Base-by-base conservation (phyloP, 2,329 filamentous ascomycete species). In the Diaporthe citri region DNA sequence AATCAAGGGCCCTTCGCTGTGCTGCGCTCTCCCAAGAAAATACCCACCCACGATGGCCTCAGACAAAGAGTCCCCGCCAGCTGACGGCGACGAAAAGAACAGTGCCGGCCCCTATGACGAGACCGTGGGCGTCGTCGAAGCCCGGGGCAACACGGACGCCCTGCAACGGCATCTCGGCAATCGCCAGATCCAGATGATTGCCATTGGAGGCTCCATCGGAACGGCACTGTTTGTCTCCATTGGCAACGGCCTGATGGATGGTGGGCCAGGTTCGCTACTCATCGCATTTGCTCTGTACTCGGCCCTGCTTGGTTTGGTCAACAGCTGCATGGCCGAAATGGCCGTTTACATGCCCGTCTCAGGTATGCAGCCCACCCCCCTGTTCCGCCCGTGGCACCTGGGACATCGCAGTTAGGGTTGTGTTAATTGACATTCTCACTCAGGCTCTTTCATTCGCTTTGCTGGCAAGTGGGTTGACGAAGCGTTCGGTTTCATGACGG, bases 251-350 rank as follows among this genome's bases (percentile, higher is more conserved):
- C 83, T 87, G 46, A 82, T 83, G 71, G 80, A 80, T 31, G 86
- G 85, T 43, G 86, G 86, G n/a, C 86, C 86, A 1, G 84, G 83
- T 64, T 88, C 86, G 70, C 83, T 93, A 52, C 85, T 93, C 76
- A 81, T 93, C 74, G 90, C 89, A 52, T 93, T 90, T 80, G 84
- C 86, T 41, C 78, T 91, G 59, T 92, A 93, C 80, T 86, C 85
- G 43, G 80, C 84, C 78, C 79, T 93, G 74, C 85, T 93, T 76
- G 91, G 84, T 28, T 83, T 91, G 66, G 89, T 93, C 79, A 93
- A 92, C 86, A 93, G 92, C 79, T 88, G 87, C 75, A 86, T 92
- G 76, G 91, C 91, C 8, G 91, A 93, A 80, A 93, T 93, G 91
- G 88, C 86, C 31, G 86, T 87, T 52, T 89, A 88, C 77, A 90